These are phyloP conservation scores for Rhexocercosporidium sp. DNA, from an alignment of 2,329 filamentous ascomycete species.

Conservation along the genomic window DNA sequence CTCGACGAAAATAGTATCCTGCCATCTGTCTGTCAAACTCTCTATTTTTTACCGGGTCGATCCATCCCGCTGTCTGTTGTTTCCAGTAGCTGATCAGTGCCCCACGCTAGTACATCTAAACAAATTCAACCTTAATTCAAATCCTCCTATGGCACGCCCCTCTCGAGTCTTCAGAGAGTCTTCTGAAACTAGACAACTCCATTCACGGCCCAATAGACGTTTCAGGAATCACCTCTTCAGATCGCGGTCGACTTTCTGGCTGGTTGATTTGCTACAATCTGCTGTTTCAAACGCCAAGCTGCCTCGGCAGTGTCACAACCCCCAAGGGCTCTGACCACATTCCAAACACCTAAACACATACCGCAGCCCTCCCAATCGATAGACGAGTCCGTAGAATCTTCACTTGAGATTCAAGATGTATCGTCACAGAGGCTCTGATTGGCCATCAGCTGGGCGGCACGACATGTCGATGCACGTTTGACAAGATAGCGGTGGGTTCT, in stretches of 20 bases:
- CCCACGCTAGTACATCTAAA: background rate
- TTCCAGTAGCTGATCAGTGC: background rate
- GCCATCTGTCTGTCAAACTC: background rate
- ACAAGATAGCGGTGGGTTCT: background rate
- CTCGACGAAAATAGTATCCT: conserved; percentile 4
- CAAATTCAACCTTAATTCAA: background rate
- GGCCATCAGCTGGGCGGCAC: background rate
- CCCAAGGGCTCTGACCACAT: background rate
- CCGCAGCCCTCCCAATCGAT: background rate
- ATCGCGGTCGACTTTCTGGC: background rate
- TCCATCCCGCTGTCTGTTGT: conserved; percentile 4
- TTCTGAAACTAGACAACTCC: background rate
- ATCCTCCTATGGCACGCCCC: too few relatives aligned
- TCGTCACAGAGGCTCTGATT: background rate
- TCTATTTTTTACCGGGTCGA: background rate
- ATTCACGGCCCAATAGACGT: background rate
- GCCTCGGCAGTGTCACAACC: conserved; percentile 5
- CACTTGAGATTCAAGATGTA: background rate
- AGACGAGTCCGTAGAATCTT: background rate
- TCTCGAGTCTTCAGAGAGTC: too few relatives aligned
- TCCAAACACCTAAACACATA: background rate
- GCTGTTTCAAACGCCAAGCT: conserved; percentile 12
- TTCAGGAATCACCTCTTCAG: conserved; percentile 6
- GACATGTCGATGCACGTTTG: background rate
- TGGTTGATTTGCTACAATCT: background rate